Evolutionary conservation across 345 rosid species (phyloP).

Genomic region (Eucalyptus fibrosa): DNA sequence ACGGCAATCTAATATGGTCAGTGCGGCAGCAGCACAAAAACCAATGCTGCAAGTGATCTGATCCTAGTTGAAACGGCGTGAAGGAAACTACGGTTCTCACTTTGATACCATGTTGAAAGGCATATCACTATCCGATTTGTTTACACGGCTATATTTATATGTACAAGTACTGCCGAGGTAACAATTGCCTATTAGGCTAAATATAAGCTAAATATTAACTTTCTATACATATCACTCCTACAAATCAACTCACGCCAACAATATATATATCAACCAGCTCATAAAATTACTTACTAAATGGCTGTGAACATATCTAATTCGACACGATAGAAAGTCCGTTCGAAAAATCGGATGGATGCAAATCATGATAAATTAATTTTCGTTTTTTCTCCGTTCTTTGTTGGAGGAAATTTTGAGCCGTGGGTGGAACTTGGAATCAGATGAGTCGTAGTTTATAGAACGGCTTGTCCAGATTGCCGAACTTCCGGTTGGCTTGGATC

Average conservation of each 20-base stretch:
- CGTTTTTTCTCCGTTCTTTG: not conserved
- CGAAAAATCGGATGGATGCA: not conserved
- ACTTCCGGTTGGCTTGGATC: not conserved
- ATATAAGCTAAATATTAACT: no score
- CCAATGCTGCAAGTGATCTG: no score
- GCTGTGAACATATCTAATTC: not conserved
- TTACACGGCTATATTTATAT: no score
- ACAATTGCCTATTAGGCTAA: no score
- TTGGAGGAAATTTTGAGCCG: not conserved
- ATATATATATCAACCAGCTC: not conserved
- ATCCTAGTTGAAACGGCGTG: no score
- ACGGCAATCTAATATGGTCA: no score
- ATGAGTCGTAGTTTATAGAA: not conserved
- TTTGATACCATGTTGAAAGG: no score
- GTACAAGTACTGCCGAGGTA: no score
- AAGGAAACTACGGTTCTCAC: no score
- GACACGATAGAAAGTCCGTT: not conserved
- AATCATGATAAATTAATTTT: not conserved
- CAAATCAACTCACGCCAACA: not conserved
- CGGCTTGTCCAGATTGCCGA: not conserved
- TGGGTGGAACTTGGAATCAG: not conserved
- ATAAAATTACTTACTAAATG: not conserved
- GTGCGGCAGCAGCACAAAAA: no score
- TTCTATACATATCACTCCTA: no score
- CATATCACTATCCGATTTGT: rapidly evolving